phyloP scores from a whole-genome alignment of 257 asterid genomes.

The Ilex asprella region DNA sequence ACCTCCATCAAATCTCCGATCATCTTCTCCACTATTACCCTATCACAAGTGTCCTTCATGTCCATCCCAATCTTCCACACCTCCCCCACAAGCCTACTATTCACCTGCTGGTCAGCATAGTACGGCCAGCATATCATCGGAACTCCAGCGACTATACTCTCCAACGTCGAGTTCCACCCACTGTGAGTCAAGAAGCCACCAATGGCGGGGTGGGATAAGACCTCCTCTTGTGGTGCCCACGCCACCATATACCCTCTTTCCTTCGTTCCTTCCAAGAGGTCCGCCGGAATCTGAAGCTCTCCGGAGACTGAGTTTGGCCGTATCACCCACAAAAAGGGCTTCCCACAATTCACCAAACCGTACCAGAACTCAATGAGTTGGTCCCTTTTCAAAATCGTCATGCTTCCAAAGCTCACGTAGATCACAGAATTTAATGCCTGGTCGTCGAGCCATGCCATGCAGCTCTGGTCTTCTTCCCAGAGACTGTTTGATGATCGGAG shows the following conservation, averaged over 20 bases:
- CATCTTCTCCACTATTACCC: background rate
- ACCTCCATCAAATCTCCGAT: background rate
- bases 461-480: background rate
- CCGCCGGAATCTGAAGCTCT: background rate
- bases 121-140: background rate
- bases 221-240: background rate
- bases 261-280: background rate
- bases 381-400: background rate
- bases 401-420: constrained; percentile 1
- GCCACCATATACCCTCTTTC: background rate
- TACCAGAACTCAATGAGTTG: background rate
- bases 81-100: background rate
- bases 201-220: background rate
- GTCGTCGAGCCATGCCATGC: background rate
- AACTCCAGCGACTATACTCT: background rate
- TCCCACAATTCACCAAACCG: background rate
- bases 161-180: constrained; percentile 3
- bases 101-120: background rate
- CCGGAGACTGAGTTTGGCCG: background rate
- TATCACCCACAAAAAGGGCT: background rate
- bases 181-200: background rate
- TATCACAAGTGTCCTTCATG: background rate
- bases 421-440: background rate
- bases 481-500: background rate
- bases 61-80: background rate